Evolutionary conservation across 1,284 basidiomycete genomes (phyloP).

Genomic region (Sanghuangporus sanghuang): DNA sequence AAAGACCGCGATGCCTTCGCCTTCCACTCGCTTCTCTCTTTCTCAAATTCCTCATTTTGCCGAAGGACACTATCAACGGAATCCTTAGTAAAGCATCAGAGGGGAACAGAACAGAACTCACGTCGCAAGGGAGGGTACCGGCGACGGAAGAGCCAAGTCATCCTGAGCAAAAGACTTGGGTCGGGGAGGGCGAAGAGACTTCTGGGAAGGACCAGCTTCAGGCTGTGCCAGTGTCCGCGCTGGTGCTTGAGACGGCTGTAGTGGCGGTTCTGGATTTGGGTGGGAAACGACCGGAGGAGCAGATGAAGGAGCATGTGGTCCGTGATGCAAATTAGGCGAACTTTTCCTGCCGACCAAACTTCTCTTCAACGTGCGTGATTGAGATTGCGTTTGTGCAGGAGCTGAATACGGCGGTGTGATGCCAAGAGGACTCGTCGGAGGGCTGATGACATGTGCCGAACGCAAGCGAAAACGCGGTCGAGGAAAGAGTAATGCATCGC

Average conservation of each 20-base stretch:
- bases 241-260: background rate
- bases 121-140: constrained; percentile 56
- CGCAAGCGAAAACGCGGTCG: constrained; percentile 58
- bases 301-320: constrained; percentile 1
- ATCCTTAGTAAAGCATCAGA: background rate
- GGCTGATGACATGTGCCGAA: constrained; percentile 38
- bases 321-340: background rate
- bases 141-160: constrained; percentile 53
- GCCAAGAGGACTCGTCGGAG: constrained; percentile 41
- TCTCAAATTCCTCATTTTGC: constrained; percentile 52
- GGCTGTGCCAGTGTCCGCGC: background rate
- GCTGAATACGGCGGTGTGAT: constrained; percentile 13
- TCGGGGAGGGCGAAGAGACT: constrained; percentile 16
- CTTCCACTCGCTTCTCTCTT: constrained; percentile 63
- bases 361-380: background rate
- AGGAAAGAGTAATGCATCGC: constrained; percentile 70
- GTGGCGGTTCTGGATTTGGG: background rate
- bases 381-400: constrained; percentile 7
- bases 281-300: constrained; percentile 3
- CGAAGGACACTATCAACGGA: constrained; percentile 49
- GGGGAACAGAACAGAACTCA: constrained; percentile 30
- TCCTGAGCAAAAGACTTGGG: constrained; percentile 49
- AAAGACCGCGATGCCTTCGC: constrained; percentile 55
- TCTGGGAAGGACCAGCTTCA: constrained; percentile 16
- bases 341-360: background rate